Evolutionary conservation across 257 asterid species (phyloP), one percentile per base, ranked within the genome.

Genomic region (Rhazya stricta): DNA sequence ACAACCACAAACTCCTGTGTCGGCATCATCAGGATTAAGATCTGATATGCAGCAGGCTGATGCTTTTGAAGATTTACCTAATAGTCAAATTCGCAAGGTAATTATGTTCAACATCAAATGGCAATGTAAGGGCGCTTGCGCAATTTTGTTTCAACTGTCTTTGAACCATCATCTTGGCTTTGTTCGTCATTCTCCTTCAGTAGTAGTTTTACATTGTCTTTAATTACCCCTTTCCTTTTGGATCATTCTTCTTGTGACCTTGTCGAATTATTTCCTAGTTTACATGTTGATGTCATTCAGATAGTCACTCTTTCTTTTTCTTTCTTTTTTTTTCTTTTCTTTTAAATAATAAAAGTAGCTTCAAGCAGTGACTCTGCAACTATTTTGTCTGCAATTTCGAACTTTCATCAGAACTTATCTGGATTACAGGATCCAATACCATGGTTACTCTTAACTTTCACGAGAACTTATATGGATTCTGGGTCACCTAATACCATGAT

Each of bases 71-170:
- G 99, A 95, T 85, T 71, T 89, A 19, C 95, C 96, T 71, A 92
- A 93, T 79, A 95, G 90, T 86, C 99, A 92, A 88, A 93, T 95
- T 80, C 94, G 98, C 80, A 95, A 92, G 99, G 99, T 95, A 81
- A 53, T 34, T 32, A 7, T 74, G 4, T 48, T 74, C 57, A 56
- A 57, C 65, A 60, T 21, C 57, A 54, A 53, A 78, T 43, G 54
- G 72, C 43, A 70, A 74, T 39, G 42, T 57, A 76, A 67, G 50
- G 71, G 6, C 3, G 30, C 19, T 19, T 66, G 6, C 21, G 10
- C 11, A 21, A 43, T 66, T 41, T 37, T 66, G 11, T 65, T 29
- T 65, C 46, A 36, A 6, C 23, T 60, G 39, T 29, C 67, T 60
- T 60, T 9, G 30, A 60, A 27, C 29, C 13, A 60, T 30, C 3